Conservation (phyloP, 495 filamentous ascomycete species). For the Schizothecium vesticola region DNA sequence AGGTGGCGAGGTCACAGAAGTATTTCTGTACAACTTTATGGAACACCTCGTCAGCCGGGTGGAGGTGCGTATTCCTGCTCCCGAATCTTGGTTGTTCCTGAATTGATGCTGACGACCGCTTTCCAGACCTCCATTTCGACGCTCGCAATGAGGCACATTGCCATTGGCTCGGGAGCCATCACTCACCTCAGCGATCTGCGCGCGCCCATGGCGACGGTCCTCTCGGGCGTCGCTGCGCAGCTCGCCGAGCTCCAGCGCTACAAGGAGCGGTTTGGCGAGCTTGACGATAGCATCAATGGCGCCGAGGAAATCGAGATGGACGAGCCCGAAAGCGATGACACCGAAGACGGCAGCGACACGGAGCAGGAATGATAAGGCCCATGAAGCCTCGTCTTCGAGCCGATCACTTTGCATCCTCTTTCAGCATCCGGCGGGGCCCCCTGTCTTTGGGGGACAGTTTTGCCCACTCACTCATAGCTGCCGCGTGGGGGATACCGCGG, state of each 20-base stretch:
- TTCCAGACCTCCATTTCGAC: constrained; percentile 59
- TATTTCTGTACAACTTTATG: constrained; percentile 76
- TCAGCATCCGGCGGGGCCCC: neutral
- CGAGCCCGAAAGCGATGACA: constrained; percentile 13
- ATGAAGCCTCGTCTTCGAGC: neutral
- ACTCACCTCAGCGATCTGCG: constrained; percentile 41
- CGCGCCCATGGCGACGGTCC: constrained; percentile 45
- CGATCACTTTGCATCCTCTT: neutral
- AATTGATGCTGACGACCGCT: constrained; percentile 7
- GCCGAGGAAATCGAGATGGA: neutral
- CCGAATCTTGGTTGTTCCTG: neutral
- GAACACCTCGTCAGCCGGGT: constrained; percentile 93
- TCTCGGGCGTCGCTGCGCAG: constrained; percentile 37
- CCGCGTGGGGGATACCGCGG: no score
- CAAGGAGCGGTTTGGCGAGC: constrained; percentile 40
- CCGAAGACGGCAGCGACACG: constrained; percentile 25
- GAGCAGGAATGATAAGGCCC: constrained; percentile 25
- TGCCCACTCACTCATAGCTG: no score
- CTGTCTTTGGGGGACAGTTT: no score
- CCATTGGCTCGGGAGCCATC: constrained; percentile 37
- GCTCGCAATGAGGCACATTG: constrained; percentile 60
- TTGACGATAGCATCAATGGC: neutral
- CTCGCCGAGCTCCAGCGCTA: constrained; percentile 45
- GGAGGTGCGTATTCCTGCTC: constrained; percentile 60
- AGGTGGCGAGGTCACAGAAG: constrained; percentile 82